These are phyloP conservation scores for Antitrichia curtipendula DNA, from an alignment of 225 moss, liverwort and hornwort genomes.

Conservation along the genomic window DNA sequence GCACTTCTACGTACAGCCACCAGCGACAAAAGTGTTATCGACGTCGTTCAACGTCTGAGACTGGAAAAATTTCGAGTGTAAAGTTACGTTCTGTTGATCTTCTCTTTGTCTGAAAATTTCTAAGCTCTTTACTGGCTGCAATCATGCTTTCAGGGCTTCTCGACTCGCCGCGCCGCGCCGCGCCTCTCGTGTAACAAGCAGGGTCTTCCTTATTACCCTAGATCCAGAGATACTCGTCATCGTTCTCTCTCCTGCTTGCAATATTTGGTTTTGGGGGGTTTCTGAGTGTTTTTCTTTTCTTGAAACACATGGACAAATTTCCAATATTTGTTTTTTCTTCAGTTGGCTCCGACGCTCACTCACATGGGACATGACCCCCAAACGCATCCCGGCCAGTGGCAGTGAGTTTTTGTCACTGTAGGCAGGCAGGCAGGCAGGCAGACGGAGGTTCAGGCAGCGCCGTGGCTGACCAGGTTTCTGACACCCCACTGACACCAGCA, in stretches of 20 bases:
- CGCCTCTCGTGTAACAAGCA: background rate
- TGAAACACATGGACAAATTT: too few species aligned
- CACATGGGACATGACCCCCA: background rate
- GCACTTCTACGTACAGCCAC: background rate
- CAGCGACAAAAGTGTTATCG: background rate
- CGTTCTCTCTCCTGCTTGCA: background rate
- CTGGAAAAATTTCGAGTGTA: too few species aligned
- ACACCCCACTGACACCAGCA: background rate
- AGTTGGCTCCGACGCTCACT: background rate
- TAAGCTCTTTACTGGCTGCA: background rate
- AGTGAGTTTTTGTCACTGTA: background rate
- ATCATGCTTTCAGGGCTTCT: background rate
- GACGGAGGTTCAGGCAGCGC: background rate
- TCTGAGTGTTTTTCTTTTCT: too few species aligned
- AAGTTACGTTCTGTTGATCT: background rate
- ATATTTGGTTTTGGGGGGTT: too few species aligned
- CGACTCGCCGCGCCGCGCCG: too few species aligned
- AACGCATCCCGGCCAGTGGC: background rate
- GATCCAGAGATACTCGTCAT: too few species aligned
- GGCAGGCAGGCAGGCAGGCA: background rate
- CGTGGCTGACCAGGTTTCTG: background rate
- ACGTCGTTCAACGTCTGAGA: background rate
- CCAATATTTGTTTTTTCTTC: too few species aligned
- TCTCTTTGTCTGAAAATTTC: background rate
- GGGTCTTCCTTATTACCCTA: too few species aligned